Evolutionary conservation across 495 filamentous ascomycete species (phyloP).

Genomic region (Hypomontagnella monticulosa): DNA sequence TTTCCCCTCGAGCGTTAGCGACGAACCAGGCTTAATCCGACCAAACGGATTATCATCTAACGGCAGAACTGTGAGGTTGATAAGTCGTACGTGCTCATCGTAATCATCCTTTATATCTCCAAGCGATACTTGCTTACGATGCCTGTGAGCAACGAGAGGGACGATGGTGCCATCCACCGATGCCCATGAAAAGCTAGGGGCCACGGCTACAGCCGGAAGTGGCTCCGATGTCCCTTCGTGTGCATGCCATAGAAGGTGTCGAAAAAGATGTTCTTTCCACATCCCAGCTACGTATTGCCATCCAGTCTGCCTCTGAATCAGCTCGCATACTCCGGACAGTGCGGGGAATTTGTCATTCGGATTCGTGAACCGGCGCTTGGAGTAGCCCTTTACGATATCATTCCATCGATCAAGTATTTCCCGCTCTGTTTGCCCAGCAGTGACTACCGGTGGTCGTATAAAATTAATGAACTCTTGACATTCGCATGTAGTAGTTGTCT

Average conservation of each 20-base stretch:
- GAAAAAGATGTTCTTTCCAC: conserved; percentile 19
- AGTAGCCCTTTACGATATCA: background rate
- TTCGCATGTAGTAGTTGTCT: background rate
- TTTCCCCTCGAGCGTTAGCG: conserved; percentile 3
- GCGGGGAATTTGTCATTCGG: conserved; percentile 11
- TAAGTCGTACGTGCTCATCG: background rate
- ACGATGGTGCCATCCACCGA: conserved; percentile 2
- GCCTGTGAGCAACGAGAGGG: background rate
- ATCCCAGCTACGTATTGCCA: conserved; percentile 29
- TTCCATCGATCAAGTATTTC: conserved; percentile 1
- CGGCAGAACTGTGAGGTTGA: background rate
- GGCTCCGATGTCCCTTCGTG: background rate
- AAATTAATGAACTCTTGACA: background rate
- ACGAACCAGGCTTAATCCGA: conserved; percentile 7
- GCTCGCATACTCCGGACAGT: conserved; percentile 11
- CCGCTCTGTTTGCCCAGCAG: background rate
- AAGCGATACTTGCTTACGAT: background rate
- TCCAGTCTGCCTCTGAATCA: background rate
- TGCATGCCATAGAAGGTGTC: conserved; percentile 13
- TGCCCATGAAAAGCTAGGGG: conserved; percentile 19
- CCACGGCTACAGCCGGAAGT: background rate
- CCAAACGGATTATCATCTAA: conserved; percentile 10
- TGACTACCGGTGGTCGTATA: background rate
- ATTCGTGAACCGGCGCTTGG: conserved; percentile 3
- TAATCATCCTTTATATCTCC: background rate